Evolutionary conservation across 768 basidiomycete species (phyloP), one percentile per base, ranked within the genome.

Genomic region (Lactarius indigo): DNA sequence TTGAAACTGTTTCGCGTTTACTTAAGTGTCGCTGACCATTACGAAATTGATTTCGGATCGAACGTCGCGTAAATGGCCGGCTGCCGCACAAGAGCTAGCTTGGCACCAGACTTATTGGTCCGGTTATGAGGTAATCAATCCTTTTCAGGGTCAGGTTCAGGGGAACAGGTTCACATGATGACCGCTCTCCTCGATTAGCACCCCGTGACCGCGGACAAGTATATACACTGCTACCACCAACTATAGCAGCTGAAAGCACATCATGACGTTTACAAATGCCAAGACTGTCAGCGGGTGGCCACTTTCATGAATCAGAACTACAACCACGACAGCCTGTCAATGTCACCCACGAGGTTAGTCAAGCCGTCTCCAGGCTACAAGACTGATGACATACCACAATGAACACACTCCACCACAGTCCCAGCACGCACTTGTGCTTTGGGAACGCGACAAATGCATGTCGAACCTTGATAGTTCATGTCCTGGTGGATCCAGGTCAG

Each of bases 401-500:
- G 95, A 57, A 93, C 91, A 78, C 96, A 99, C 76, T 99, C 94
- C 1, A 98, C 96, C 37, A 98, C 81, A 3, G 92, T 95, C 7
- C 95, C 96, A 59, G 85, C 81, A 63, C 93, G 90, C 30, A 99
- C 84, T 74, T 95, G 90, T 5, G 92, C 89, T 76, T 98, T 99
- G 5, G 97, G 97, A 59, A 98, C 96, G 68, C 97, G 85, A 77
- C 97, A 99, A 57, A 99, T 91, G 77, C 97, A 99, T 37, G 97
- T 97, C 26, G 94, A 96, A 13, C 96, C 97, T 81, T 95, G 91
- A 74, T 98, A 98, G 79, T 98, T 98, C 96, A 98, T 98, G 77
- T 98, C 97, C 94, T 96, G 30, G 50, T 52, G 31, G 3, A 23
- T 55, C 12, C n/a, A n/a, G 35, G 41, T 57, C n/a, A 41, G 61